Conservation (phyloP, 768 basidiomycete species). For the Kwoniella sp. region DNA sequence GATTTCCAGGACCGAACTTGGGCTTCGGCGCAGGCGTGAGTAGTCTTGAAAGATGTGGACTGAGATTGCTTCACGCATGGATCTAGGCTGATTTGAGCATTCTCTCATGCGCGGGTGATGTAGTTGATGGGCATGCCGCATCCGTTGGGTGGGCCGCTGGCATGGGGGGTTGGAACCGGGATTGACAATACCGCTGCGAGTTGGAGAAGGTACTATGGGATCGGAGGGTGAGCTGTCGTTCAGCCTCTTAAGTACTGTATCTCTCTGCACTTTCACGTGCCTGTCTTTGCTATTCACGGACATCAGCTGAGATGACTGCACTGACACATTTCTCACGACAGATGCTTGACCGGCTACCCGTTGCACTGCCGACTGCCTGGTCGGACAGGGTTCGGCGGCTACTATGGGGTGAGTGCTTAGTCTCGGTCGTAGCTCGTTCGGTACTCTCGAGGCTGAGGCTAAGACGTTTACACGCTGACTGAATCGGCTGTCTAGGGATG, state of each 20-base stretch:
- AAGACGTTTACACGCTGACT: too few relatives aligned
- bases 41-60: too few relatives aligned
- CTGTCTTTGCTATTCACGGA: too few relatives aligned
- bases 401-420: constrained; percentile 42
- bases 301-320: neutral
- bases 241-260: too few relatives aligned
- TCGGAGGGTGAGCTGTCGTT: constrained; percentile 38
- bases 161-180: constrained; percentile 43
- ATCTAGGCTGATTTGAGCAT: neutral
- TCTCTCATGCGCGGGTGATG: neutral
- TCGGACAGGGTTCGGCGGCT: constrained; percentile 41
- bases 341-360: constrained; percentile 45
- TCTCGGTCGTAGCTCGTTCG: neutral
- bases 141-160: constrained; percentile 32
- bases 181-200: constrained; percentile 48
- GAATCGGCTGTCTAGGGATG: neutral
- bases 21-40: constrained; percentile 47
- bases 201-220: constrained; percentile 45
- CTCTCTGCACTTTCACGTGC: too few relatives aligned
- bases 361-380: constrained; percentile 35
- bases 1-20: constrained; percentile 43
- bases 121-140: constrained; percentile 49
- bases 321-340: constrained; percentile 11
- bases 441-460: too few relatives aligned
- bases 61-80: neutral